phyloP scores from a whole-genome alignment of 495 filamentous ascomycete species.

The Neurospora cerealis region DNA sequence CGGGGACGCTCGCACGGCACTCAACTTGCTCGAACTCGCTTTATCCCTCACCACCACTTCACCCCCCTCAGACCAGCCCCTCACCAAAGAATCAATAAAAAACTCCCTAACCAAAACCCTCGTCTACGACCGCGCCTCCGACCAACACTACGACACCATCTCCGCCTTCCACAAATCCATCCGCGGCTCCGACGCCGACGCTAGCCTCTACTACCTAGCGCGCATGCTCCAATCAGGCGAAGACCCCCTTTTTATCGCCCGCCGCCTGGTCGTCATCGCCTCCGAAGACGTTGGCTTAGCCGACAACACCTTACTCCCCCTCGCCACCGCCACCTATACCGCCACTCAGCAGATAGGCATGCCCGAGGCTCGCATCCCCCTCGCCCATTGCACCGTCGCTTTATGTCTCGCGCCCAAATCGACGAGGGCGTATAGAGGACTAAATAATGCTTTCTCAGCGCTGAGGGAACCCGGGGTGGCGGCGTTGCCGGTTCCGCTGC shows the following conservation, averaged over 20 bases:
- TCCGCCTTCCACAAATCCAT: constrained; percentile 95
- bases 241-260: constrained; percentile 84
- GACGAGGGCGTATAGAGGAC: constrained; percentile 70
- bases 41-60: constrained; percentile 44
- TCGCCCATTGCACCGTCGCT: constrained; percentile 80
- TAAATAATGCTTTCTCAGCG: constrained; percentile 68
- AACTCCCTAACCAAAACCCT: constrained; percentile 74
- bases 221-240: constrained; percentile 96
- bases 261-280: constrained; percentile 83
- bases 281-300: constrained; percentile 90
- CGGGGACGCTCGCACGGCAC: constrained; percentile 83
- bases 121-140: constrained; percentile 88
- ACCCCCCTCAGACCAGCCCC: constrained; percentile 13
- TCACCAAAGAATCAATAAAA: constrained; percentile 62
- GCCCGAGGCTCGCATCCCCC: constrained; percentile 86
- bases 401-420: constrained; percentile 76
- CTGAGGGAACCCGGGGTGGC: constrained; percentile 72
- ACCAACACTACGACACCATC: constrained; percentile 94
- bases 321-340: constrained; percentile 75
- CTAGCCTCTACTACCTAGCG: constrained; percentile 83
- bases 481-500: constrained; percentile 68
- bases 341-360: constrained; percentile 87
- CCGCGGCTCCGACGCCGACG: constrained; percentile 77
- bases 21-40: constrained; percentile 86
- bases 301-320: constrained; percentile 71